Evolutionary conservation across 2,329 filamentous ascomycete species (phyloP), one percentile per base, ranked within the genome.

Genomic region (Colletotrichum destructivum): DNA sequence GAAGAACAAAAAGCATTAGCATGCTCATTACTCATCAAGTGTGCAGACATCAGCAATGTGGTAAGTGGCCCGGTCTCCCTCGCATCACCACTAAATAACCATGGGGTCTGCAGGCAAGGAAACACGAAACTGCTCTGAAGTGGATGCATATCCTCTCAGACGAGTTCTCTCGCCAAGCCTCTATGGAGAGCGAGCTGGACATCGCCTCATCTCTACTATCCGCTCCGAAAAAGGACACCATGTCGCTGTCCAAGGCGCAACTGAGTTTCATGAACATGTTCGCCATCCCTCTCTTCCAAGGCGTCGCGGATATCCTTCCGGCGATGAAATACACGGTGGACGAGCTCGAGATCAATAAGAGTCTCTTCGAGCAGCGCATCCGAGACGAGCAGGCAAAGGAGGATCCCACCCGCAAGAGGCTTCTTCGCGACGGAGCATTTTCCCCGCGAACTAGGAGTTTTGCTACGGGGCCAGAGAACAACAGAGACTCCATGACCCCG

Each of bases 11-110:
- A 92, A 75, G 91, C 93, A 12, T 83, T 98, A 57, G 86, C 93
- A n/a, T 98, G 96, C 82, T 95, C 95, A 16, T 84, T 99, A 68
- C 85, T 99, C 71, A 98, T 99, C 83, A 99, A 99, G 81, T 98
- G 96, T 80, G 96, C 96, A 49, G 96, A 99, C 81, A 98, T 99
- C 79, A 98, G 96, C 84, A 99, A 99, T 80, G 96, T 98, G 81
- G 94, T 96, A 88, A 81, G 93, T 92, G 46, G 42, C 15, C 21
- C 13, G 9, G 47, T 42, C 16, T 52, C 31, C 11, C 23, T n/a
- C 8, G 46, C 9, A 23, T 49, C 18, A 31, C 11, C n/a, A 40
- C 15, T 6, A 31, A 49, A 71, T 77, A 77, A 81, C 79, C 62
- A 31, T 16, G 21, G 16, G 31, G 16, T 9, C 42, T 64, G n/a